Conservation (phyloP, 768 basidiomycete genomes). For the Suillus discolor region DNA sequence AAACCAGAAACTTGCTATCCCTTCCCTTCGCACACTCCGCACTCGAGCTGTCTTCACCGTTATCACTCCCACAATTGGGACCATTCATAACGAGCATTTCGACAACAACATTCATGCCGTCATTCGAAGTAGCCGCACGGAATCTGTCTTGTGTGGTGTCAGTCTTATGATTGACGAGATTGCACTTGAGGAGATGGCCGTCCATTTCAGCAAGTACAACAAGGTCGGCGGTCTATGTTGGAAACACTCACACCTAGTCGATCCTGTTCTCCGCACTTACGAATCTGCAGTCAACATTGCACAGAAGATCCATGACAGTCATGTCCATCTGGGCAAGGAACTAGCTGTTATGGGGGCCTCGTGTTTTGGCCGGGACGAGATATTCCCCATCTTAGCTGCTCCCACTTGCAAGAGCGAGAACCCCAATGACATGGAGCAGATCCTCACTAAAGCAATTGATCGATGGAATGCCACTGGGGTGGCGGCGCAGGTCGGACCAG, state of each 20-base stretch:
- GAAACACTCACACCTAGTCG: slow-evolving; percentile 8
- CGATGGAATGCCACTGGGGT: neutral
- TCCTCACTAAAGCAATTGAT: neutral
- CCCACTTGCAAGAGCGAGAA: slow-evolving; percentile 17
- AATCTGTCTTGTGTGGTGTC: too few species aligned
- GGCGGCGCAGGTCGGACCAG: neutral
- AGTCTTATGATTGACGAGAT: slow-evolving; percentile 18
- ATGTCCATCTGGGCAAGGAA: too few species aligned
- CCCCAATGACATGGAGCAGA: neutral
- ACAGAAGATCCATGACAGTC: too few species aligned
- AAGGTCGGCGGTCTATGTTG: slow-evolving; percentile 17
- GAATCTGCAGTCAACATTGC: too few species aligned
- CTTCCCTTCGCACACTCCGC: too few species aligned
- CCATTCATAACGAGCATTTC: slow-evolving; percentile 6
- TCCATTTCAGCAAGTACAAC: slow-evolving; percentile 12
- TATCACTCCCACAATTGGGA: too few species aligned
- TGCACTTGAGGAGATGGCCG: slow-evolving; percentile 13
- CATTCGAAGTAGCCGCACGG: too few species aligned
- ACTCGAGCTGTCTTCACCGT: too few species aligned
- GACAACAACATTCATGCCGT: too few species aligned
- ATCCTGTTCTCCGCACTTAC: too few species aligned
- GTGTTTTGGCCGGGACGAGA: slow-evolving; percentile 3
- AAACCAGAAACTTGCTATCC: too few species aligned
- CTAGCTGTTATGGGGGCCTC: neutral
- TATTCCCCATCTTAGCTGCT: slow-evolving; percentile 13